Conservation (phyloP, 345 rosid species). For the Eucalyptus erythrocorys region DNA sequence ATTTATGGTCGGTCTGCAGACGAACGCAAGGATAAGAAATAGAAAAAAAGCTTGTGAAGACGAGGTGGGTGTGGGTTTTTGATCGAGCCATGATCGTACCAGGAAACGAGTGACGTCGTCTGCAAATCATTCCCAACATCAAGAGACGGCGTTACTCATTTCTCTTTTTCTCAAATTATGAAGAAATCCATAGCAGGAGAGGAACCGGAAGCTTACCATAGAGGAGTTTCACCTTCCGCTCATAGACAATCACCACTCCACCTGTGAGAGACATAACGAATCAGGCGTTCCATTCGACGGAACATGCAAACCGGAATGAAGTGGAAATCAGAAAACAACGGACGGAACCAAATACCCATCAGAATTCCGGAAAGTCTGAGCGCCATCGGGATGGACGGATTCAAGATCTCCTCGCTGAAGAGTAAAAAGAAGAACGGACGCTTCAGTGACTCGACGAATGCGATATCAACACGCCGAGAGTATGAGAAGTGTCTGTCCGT, state of each 20-base stretch:
- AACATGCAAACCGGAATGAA: neutral
- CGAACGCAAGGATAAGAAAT: neutral
- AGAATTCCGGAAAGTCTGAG: conserved; percentile 86
- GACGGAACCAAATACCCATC: conserved; percentile 42
- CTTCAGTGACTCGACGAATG: neutral
- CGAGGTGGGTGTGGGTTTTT: neutral
- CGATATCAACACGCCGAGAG: neutral
- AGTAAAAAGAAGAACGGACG: neutral
- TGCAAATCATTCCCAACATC: conserved; percentile 10
- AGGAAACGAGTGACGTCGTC: conserved; percentile 73
- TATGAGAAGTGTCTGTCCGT: neutral
- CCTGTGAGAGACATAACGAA: conserved; percentile 20
- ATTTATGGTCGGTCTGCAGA: neutral
- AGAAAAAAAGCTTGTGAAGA: neutral
- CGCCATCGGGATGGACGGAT: conserved; percentile 90
- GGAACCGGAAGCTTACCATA: conserved; percentile 27
- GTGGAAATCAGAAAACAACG: neutral
- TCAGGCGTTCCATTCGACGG: neutral
- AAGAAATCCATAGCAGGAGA: neutral
- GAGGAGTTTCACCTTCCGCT: conserved; percentile 80
- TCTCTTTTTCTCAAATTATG: neutral
- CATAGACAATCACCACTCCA: conserved; percentile 90
- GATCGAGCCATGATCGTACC: conserved; percentile 22
- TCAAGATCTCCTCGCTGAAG: conserved; percentile 79
- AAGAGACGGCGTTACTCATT: neutral